These are phyloP conservation scores for Phalaenopsis equestris DNA, from an alignment of 106 monocot species.

Conservation along the genomic window DNA sequence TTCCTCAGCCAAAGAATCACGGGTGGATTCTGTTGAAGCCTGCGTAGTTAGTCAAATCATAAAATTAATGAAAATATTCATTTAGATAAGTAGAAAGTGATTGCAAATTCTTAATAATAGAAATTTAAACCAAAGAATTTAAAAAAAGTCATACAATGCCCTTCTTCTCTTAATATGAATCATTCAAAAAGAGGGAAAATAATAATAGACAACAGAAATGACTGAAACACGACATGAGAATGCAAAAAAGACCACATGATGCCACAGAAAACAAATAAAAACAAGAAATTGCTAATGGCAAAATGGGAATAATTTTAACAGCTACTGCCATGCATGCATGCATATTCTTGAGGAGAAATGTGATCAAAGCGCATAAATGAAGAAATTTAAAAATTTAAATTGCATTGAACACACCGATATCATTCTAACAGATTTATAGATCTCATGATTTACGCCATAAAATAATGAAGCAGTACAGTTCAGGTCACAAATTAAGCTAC, in stretches of 20 bases:
- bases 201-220: too few relatives aligned
- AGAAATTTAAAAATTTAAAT: neutral
- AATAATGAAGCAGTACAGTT: neutral
- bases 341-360: neutral
- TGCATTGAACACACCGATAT: neutral
- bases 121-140: neutral
- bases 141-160: too few relatives aligned
- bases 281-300: neutral
- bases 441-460: neutral
- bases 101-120: neutral
- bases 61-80: neutral
- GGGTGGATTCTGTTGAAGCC: slow-evolving; percentile 83
- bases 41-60: slow-evolving; percentile 10
- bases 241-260: too few relatives aligned
- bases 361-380: neutral
- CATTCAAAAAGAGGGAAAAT: too few relatives aligned
- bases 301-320: neutral
- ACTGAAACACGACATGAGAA: too few relatives aligned
- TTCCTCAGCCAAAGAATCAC: slow-evolving; percentile 90
- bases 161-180: too few relatives aligned
- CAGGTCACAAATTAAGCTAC: neutral
- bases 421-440: neutral
- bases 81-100: neutral
- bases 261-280: neutral
- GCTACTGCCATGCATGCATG: neutral